These are phyloP conservation scores for Cicer cuneatum DNA, from an alignment of 306 rosid species.

Conservation along the genomic window DNA sequence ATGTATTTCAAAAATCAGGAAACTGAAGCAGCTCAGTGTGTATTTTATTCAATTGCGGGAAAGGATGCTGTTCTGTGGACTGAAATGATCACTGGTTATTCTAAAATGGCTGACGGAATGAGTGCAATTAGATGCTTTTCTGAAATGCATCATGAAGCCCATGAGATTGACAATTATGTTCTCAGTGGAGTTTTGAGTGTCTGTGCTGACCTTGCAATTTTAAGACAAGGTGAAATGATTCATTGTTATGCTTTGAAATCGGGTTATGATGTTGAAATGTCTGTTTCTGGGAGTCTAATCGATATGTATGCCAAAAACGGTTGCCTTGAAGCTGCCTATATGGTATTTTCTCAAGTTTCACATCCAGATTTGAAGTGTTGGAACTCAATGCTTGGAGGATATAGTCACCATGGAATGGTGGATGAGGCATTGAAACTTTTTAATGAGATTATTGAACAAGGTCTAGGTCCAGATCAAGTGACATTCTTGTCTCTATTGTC, in stretches of 20 bases:
- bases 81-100: slow-evolving; percentile 75
- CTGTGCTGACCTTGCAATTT: slow-evolving; percentile 76
- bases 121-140: slow-evolving; percentile 60
- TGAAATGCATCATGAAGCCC: slow-evolving; percentile 63
- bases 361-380: slow-evolving; percentile 81
- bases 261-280: slow-evolving; percentile 68
- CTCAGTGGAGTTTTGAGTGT: slow-evolving; percentile 76
- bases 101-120: slow-evolving; percentile 60
- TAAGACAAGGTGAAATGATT: slow-evolving; percentile 80
- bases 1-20: slow-evolving; percentile 76
- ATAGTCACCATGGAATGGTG: slow-evolving; percentile 77
- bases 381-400: slow-evolving; percentile 96
- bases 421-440: slow-evolving; percentile 68
- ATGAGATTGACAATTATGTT: slow-evolving; percentile 62
- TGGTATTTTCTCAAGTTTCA: slow-evolving; percentile 60
- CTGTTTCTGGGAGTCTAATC: slow-evolving; percentile 78
- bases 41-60: slow-evolving; percentile 55
- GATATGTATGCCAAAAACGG: slow-evolving; percentile 94
- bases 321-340: slow-evolving; percentile 58
- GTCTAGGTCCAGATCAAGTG: slow-evolving; percentile 70
- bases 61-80: slow-evolving; percentile 90
- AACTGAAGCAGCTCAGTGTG: slow-evolving; percentile 58
- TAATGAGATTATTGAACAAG: slow-evolving; percentile 57
- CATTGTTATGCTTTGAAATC: slow-evolving; percentile 70
- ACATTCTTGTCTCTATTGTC: slow-evolving; percentile 78